phyloP scores from a whole-genome alignment of 345 rosid genomes.

The Lumnitzera littorea region DNA sequence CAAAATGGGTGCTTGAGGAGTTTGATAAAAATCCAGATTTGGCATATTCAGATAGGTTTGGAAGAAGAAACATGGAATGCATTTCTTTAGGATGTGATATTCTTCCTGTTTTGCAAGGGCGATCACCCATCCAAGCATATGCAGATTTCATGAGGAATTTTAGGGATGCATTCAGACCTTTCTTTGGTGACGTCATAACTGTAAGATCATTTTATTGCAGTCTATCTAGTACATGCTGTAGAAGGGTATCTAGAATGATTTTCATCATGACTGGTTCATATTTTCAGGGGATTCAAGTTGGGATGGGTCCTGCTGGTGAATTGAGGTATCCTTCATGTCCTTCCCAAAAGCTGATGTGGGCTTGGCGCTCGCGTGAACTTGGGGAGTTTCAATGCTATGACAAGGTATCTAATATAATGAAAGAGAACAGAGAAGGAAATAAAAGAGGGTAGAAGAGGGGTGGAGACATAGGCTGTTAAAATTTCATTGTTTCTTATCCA shows the following conservation, averaged over 20 bases:
- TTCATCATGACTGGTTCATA: neutral
- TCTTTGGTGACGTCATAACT: constrained; percentile 34
- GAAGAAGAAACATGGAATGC: constrained; percentile 41
- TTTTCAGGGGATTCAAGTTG: constrained; percentile 43
- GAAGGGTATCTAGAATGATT: too few relatives aligned
- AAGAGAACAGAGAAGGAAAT: neutral
- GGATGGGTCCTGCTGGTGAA: constrained; percentile 62
- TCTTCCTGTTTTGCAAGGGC: constrained; percentile 40
- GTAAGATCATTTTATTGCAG: constrained; percentile 16
- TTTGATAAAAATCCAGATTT: constrained; percentile 38
- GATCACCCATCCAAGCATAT: constrained; percentile 49
- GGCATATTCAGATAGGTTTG: constrained; percentile 39
- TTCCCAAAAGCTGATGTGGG: constrained; percentile 26
- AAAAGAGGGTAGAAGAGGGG: neutral
- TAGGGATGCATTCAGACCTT: constrained; percentile 35
- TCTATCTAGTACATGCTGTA: neutral
- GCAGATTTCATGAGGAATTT: constrained; percentile 49
- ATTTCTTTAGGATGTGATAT: constrained; percentile 51
- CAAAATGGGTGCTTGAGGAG: constrained; percentile 44
- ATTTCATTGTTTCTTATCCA: too few relatives aligned
- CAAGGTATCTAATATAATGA: constrained; percentile 27
- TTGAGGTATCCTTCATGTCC: constrained; percentile 46
- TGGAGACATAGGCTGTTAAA: too few relatives aligned
- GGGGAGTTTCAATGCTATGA: constrained; percentile 57
- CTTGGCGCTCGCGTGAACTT: constrained; percentile 30